Evolutionary conservation across 371 early-diverging fungal genomes (phyloP), one percentile per base, ranked within the genome.

Genomic region (Nematocida sp.): DNA sequence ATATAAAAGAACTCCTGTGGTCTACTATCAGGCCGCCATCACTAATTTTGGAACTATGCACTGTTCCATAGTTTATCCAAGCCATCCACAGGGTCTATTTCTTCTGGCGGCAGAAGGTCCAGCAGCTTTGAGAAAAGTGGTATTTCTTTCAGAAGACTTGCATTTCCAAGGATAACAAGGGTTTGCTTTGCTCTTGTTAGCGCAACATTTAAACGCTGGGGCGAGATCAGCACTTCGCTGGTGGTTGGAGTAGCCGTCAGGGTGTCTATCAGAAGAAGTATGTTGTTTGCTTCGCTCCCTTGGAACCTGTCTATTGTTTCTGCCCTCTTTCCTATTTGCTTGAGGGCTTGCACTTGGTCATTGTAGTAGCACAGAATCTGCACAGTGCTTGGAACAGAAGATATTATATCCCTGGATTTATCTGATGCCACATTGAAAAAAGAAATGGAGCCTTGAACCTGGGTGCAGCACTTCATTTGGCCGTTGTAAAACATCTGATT

Each of bases 161-260:
- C 38, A 43, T 54, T 54, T 5, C 80, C 76, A 1, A 76, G 21
- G 31, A 80, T 43, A 37, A 94, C 86, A n/a, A 98, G 79, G 77
- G 93, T 93, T 38, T 78, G 79, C 75, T 88, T 89, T 0, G 96
- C 93, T 43, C 97, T 84, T 2, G 96, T 97, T 40, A 98, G 84
- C 0, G 95, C 96, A 8, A 97, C 97, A 80, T 98, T 98, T 70
- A 97, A 83, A 25, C 97, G 87, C 32, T 91, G 86, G 90, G 91
- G 91, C 77, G 93, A 92, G 64, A 86, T 84, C 45, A 95, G 80
- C 13, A 96, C 81, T 37, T 92, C 91, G n/a, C 8, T 13, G 15
- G 17, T 8, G 29, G 29, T 17, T 13, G 36, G 15, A 13, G 27
- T 11, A 11, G 17, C 23, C 3, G 53, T 7, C 17, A 75, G 27